Base-by-base conservation (phyloP, 2,329 filamentous ascomycete species). In the Dryadomyces quercus-mongolicae region DNA sequence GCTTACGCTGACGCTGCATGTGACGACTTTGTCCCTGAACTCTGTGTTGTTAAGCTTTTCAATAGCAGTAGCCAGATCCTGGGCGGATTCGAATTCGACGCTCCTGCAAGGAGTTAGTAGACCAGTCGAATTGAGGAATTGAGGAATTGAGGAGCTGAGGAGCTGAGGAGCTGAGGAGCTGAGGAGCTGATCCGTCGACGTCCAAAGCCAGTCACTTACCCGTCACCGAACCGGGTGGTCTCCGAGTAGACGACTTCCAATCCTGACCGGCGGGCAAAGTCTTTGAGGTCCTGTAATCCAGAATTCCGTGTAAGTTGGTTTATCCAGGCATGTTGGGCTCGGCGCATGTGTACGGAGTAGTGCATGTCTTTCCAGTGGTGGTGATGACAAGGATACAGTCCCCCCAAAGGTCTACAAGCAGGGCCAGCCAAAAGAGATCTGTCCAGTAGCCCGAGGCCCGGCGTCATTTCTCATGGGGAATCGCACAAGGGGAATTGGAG, bases 221-320 rank as follows among this genome's bases (percentile, higher is more conserved):
- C 89, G 68, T 94, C 89, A 61, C 86, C 86, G 68, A 95, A 91
- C 65, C 92, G 90, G 64, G 85, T 86, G 57, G 94, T 94, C 74
- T 98, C 93, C 61, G 91, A 96, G 70, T 95, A 98, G 65, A 98
- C 93, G 61, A 98, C 93, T 70, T 97, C 93, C 71, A 95, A 81
- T 71, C 90, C 90, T 70, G 92, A 94, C 71, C 94, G 88, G 68
- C 93, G 90, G 59, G 93, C 93, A 73, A 98, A 98, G 71, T 98
- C 93, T 87, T 98, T 98, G 54, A 98, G 84, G 73, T 98, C 93
- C 93, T 98, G 90, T 54, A 74, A 84, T 75, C 78, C 79, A 83
- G 78, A 78, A 72, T 81, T 81, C 80, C 81, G 80, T 78, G 86
- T 93, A 88, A 91, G 87, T 90, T 52, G 56, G 25, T 31, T 43